Base-by-base conservation (phyloP, 2,329 filamentous ascomycete species). In the Calonectria honghensis region DNA sequence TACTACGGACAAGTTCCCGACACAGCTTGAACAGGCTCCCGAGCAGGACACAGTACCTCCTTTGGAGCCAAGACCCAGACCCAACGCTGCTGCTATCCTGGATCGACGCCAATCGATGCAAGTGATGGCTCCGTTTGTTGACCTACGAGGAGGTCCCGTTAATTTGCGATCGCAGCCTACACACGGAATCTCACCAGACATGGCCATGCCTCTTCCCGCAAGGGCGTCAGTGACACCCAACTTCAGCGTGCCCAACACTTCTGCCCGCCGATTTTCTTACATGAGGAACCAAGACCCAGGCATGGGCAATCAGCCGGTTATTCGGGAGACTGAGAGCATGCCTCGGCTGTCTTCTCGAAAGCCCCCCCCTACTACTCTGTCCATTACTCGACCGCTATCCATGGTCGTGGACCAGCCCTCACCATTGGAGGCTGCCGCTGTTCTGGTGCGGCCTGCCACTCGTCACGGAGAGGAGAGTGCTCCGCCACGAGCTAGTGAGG, bases 371-470 rank as follows among this genome's bases (percentile, higher is more conserved):
- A 87, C 88, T 1, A 85, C 87, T 0, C 81, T 91, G 50, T 82
- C 86, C 32, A 86, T 88, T 73, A 87, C 89, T 2, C 86, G 89
- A 7, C 89, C 90, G 2, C 82, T 91, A 13, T 92, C 90, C 1
- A 87, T 90, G 61, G 89, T 91, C 3, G 82, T 88, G 67, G 90
- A 92, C 73, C 87, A 90, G 59, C 89, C 89, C 0, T 90, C 90
- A 0, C 80, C 80, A 3, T 76, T 81, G 79, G 79, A 80, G 20
- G 80, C 80, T 13, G 73, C 80, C 2, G 79, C 82, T 31, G 78
- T 63, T 41, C 11, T 63, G 7, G 24, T 41, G 13, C 57, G 83
- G 24, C 83, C 84, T 27, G 81, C 81, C 9, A 85, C 80, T 10
- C 79, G 79, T 1, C 80, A 81, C 14, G 80, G 80, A 24, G 79